Conservation (phyloP, 2,329 filamentous ascomycete species). For the Lachnellula subtilissima region DNA sequence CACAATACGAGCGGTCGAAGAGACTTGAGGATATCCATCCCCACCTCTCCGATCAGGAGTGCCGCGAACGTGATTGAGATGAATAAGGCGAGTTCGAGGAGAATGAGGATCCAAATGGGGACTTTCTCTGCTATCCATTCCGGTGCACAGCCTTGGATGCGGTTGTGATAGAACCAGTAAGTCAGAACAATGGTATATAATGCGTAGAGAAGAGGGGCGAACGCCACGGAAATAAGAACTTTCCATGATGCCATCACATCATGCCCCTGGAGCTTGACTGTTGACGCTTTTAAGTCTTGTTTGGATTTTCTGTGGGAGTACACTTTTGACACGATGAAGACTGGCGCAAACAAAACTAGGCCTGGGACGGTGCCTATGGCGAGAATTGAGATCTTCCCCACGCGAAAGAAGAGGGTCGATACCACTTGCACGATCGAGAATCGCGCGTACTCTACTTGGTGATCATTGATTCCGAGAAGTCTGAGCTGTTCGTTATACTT, state of each 20-base stretch:
- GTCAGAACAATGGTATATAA: slow-evolving; percentile 57
- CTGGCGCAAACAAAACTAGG: slow-evolving; percentile 76
- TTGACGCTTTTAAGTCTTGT: slow-evolving; percentile 79
- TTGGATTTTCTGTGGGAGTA: slow-evolving; percentile 75
- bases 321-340: slow-evolving; percentile 77
- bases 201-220: slow-evolving; percentile 76
- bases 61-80: slow-evolving; percentile 87
- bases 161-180: background rate
- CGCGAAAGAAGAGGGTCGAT: slow-evolving; percentile 72
- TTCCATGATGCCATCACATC: slow-evolving; percentile 96
- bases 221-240: slow-evolving; percentile 73
- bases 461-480: slow-evolving; percentile 81
- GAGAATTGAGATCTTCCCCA: slow-evolving; percentile 70
- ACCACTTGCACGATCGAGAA: slow-evolving; percentile 35
- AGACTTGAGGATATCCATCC: slow-evolving; percentile 97
- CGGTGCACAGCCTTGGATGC: background rate
- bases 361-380: slow-evolving; percentile 82
- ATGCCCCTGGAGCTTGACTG: slow-evolving; percentile 80
- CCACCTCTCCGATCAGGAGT: slow-evolving; percentile 92
- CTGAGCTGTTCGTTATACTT: slow-evolving; percentile 74
- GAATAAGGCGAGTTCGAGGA: slow-evolving; percentile 75
- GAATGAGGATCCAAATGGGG: slow-evolving; percentile 46
- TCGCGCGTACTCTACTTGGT: slow-evolving; percentile 49
- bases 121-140: no score
- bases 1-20: slow-evolving; percentile 81